Conservation (phyloP, 2,329 filamentous ascomycete genomes). For the Endoconidiophora polonica region DNA sequence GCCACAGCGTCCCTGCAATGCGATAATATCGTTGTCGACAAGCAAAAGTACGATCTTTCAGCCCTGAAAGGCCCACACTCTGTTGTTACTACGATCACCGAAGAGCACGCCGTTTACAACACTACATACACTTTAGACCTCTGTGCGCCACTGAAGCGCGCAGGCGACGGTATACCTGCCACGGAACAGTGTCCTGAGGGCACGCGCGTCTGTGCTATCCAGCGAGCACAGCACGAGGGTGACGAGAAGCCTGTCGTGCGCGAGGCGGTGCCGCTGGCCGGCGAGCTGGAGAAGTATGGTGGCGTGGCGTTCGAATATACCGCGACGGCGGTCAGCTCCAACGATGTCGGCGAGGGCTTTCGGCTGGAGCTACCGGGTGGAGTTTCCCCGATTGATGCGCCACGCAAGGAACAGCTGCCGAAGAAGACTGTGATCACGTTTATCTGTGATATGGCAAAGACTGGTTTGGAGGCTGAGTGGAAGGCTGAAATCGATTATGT, state of each 20-base stretch:
- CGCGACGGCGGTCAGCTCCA: conserved; percentile 42
- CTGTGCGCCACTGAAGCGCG: conserved; percentile 49
- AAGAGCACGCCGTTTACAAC: conserved; percentile 42
- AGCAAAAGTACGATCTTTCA: conserved; percentile 45
- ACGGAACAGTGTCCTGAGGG: conserved; percentile 49
- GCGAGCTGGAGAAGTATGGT: conserved; percentile 43
- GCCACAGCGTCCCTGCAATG: conserved; percentile 40
- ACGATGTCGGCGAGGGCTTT: conserved; percentile 45
- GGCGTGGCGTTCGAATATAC: conserved; percentile 47
- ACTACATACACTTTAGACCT: conserved; percentile 71
- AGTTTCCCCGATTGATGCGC: conserved; percentile 34
- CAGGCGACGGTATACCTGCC: conserved; percentile 32
- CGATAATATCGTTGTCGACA: conserved; percentile 41
- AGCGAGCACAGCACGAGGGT: conserved; percentile 35
- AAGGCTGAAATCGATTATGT: conserved; percentile 37
- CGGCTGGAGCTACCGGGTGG: conserved; percentile 51
- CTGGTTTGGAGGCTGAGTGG: conserved; percentile 58
- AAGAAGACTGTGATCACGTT: conserved; percentile 76
- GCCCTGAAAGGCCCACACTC: conserved; percentile 50
- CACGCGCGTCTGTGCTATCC: conserved; percentile 63
- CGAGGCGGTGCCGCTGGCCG: conserved; percentile 56
- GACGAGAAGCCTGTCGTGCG: conserved; percentile 31
- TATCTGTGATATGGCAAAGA: conserved; percentile 55
- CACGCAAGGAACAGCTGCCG: conserved; percentile 30
- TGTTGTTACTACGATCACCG: conserved; percentile 41